phyloP scores from a whole-genome alignment of 2,329 filamentous ascomycete species.

The Diaporthe ilicicola region DNA sequence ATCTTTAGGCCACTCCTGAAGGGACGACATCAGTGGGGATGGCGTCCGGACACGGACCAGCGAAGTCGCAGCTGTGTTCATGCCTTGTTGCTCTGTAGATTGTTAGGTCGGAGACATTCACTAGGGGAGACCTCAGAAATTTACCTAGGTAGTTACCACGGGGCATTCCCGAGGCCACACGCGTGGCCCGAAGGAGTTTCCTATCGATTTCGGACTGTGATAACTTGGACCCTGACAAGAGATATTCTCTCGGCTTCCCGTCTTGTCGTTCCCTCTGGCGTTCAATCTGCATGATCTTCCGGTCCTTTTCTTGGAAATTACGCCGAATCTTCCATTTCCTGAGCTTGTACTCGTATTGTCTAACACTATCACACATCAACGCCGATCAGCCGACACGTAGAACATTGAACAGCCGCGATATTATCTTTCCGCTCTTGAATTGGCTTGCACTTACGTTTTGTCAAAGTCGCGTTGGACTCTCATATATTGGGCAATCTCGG shows the following conservation, averaged over 20 bases:
- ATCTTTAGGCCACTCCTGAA: not conserved
- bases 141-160: not conserved
- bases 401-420: not conserved
- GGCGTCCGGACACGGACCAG: constrained; percentile 4
- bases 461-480: not conserved
- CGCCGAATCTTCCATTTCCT: not conserved
- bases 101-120: no score
- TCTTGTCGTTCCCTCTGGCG: not conserved
- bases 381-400: not conserved
- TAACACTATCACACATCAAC: not conserved
- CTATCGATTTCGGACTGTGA: not conserved
- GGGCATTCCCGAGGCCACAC: no score
- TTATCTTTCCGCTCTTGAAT: rapidly evolving
- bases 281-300: not conserved
- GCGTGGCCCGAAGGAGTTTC: rapidly evolving
- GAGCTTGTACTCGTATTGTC: constrained; percentile 8
- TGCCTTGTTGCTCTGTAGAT: not conserved
- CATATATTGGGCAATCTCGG: not conserved
- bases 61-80: not conserved
- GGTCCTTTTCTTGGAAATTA: not conserved
- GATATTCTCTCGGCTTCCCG: not conserved
- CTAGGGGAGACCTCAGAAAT: rapidly evolving
- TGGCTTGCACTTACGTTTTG: not conserved
- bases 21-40: not conserved
- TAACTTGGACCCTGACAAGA: not conserved